Evolutionary conservation across 345 rosid genomes (phyloP).

Genomic region (Angophora floribunda): DNA sequence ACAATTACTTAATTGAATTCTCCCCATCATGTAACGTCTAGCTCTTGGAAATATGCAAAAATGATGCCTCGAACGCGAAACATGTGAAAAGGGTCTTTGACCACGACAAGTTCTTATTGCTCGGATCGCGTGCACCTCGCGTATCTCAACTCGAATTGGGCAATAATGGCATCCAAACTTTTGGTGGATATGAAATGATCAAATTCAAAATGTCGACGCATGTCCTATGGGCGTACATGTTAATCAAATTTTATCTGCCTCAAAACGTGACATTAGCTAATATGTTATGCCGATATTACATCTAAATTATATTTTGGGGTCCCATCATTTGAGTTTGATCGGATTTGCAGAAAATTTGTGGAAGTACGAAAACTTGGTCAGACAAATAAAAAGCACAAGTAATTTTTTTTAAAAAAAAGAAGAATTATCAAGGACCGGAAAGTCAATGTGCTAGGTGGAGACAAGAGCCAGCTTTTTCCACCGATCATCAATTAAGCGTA

Average conservation of each 20-base stretch:
- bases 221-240: not conserved
- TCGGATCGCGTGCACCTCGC: not conserved
- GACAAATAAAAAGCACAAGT: not conserved
- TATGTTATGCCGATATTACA: not conserved
- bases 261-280: not conserved
- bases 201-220: accelerated
- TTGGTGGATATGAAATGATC: not conserved
- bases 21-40: not conserved
- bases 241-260: not conserved
- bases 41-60: not conserved
- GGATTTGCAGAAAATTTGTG: not conserved
- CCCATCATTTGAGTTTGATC: not conserved
- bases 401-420: not conserved
- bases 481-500: not conserved
- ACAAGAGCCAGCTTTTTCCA: not conserved
- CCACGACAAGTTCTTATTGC: not conserved
- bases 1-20: not conserved
- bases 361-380: not conserved
- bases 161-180: not conserved
- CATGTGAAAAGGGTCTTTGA: not conserved
- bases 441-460: not conserved
- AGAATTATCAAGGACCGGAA: not conserved
- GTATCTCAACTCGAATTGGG: not conserved
- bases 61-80: not conserved
- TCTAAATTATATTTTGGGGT: not conserved